Evolutionary conservation across 2,329 filamentous ascomycete species (phyloP).

Genomic region (Colletotrichum sidae): DNA sequence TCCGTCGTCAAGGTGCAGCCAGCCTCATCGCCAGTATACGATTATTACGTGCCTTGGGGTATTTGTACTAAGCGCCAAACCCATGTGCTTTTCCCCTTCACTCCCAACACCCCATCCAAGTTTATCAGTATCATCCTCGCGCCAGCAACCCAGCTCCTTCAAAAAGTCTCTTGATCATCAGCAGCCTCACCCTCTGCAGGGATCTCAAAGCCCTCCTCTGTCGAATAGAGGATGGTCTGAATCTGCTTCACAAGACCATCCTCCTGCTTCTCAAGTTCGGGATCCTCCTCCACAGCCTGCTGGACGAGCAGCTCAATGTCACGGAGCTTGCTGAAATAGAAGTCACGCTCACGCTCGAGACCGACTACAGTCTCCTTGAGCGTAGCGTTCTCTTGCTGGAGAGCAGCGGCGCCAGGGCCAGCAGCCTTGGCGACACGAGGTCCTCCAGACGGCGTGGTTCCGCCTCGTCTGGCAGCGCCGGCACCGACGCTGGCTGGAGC

Average conservation of each 20-base stretch:
- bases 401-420: constrained; percentile 71
- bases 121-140: neutral
- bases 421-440: constrained; percentile 59
- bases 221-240: constrained; percentile 96
- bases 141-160: constrained; percentile 38
- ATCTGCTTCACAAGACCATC: constrained; percentile 94
- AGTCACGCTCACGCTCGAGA: constrained; percentile 95
- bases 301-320: constrained; percentile 97
- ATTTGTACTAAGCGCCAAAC: constrained; percentile 37
- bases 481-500: constrained; percentile 62
- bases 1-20: constrained; percentile 13
- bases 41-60: constrained; percentile 36
- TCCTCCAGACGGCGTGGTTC: constrained; percentile 69
- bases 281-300: constrained; percentile 91
- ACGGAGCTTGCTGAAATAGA: constrained; percentile 98
- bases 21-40: constrained; percentile 33
- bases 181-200: constrained; percentile 79
- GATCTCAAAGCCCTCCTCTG: constrained; percentile 93
- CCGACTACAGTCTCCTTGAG: constrained; percentile 96
- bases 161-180: constrained; percentile 87
- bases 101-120: constrained; percentile 22
- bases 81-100: constrained; percentile 28
- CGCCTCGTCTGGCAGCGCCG: constrained; percentile 62
- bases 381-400: constrained; percentile 87
- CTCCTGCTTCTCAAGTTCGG: constrained; percentile 93